Base-by-base conservation (phyloP, 768 basidiomycete species). In the Candolleomyces aberdarensis region DNA sequence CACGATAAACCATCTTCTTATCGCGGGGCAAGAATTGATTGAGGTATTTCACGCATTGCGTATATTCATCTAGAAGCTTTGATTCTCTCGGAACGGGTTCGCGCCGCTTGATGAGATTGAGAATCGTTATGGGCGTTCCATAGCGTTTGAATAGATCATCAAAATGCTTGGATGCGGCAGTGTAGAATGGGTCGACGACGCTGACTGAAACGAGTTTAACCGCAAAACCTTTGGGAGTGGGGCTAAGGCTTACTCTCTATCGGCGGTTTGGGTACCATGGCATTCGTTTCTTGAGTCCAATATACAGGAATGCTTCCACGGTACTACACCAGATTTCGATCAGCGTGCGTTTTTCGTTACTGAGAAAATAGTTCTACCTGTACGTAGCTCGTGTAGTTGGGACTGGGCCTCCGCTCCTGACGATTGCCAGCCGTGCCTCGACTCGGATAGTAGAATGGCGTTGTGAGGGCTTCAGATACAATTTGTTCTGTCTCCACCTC, bases 401-500 rank as follows among this genome's bases (percentile, higher is more conserved):
- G 92, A 69, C 85, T 92, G 0, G 88, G 87, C 3, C 83, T 77
- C 26, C 89, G 78, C 39, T 76, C 73, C 13, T 72, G 75, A 43
- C 65, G 71, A 8, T 66, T 72, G 19, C 69, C 68, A 2, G 65
- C 57, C 8, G 69, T 64, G 14, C 76, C 75, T 44, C 76, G 72
- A 11, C 79, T 75, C 9, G 91, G 92, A 64, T 82, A 89, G 70
- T 94, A 93, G 70, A 97, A 96, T 0, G 94, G 86, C 0, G 94
- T 96, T 0, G 92, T 96, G 5, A 92, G 70, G 0, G 92, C 90
- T 69, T 96, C 95, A 8, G 89, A 91, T 0, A 96, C 93, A 55
- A 99, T 96, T 69, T 99, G 97, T 71, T 99, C 97, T 0, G 95
- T 97, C 75, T 99, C 97, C 1, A 99, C 97, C 72, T 98, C 97